These are phyloP conservation scores for Trichoderma hamatum DNA, from an alignment of 2,329 filamentous ascomycete species.

Conservation along the genomic window DNA sequence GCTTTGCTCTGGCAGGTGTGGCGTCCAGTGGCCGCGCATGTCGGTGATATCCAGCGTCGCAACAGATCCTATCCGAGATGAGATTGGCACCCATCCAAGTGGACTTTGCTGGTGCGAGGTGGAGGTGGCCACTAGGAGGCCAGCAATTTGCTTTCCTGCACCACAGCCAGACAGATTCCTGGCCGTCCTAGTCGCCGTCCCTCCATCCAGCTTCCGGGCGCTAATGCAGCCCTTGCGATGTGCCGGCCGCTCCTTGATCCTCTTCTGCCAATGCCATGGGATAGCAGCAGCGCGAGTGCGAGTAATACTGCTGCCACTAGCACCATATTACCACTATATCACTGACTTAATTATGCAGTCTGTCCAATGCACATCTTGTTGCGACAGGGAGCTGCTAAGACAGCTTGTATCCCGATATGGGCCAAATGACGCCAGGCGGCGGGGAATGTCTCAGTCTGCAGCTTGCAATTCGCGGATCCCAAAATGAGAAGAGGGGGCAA, in stretches of 20 bases:
- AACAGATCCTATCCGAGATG: conserved; percentile 8
- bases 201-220: conserved; percentile 18
- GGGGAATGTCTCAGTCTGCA: conserved; percentile 21
- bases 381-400: conserved; percentile 13
- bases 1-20: conserved; percentile 20
- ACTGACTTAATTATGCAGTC: not conserved
- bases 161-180: conserved; percentile 8
- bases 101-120: conserved; percentile 1
- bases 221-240: conserved; percentile 30
- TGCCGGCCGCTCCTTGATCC: conserved; percentile 22
- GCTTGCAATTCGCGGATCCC: conserved; percentile 14
- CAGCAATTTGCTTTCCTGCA: not conserved
- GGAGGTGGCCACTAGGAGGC: conserved; percentile 23
- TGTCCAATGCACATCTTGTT: not conserved
- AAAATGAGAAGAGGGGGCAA: not conserved
- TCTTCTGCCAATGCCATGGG: not conserved
- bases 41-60: conserved; percentile 2
- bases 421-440: conserved; percentile 19
- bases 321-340: not conserved
- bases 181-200: conserved; percentile 22
- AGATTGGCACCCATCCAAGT: conserved; percentile 6
- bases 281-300: not conserved
- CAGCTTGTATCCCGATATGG: conserved; percentile 21
- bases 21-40: conserved; percentile 15
- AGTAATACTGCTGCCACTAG: not conserved